phyloP scores from a whole-genome alignment of 2,329 filamentous ascomycete species.

The Fusarium equiseti region DNA sequence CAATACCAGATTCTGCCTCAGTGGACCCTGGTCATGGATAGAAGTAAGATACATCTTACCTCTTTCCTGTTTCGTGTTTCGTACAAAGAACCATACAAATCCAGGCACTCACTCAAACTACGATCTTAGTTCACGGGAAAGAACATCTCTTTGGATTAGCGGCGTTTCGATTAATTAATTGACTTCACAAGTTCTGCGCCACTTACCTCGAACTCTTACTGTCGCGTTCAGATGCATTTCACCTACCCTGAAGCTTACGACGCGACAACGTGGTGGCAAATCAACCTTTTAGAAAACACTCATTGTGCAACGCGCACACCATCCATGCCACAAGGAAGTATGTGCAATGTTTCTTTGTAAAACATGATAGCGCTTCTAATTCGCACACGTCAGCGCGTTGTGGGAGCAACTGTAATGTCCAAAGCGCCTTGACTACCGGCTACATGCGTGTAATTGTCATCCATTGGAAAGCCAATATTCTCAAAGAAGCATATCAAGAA shows the following conservation, averaged over 20 bases:
- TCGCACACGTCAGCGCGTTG: conserved; percentile 1
- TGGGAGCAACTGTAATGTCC: neutral
- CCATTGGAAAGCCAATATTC: no score
- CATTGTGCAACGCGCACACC: neutral
- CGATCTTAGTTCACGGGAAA: no score
- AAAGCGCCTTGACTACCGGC: no score
- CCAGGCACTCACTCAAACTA: no score
- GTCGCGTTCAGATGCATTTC: neutral
- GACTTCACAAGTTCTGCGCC: neutral
- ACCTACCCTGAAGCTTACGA: neutral
- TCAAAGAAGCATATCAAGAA: no score
- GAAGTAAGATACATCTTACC: no score
- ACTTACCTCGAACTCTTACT: neutral
- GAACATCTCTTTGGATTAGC: no score
- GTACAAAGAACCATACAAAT: no score
- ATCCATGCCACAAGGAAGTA: neutral
- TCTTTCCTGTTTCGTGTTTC: no score
- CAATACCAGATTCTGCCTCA: no score
- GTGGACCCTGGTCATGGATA: no score
- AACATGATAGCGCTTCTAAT: neutral
- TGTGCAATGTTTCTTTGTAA: neutral
- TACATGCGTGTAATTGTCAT: no score
- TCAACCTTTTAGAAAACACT: neutral
- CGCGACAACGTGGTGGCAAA: neutral
- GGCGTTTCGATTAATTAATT: neutral